phyloP scores from a whole-genome alignment of 73 alveolate species.

The Paramecium caudatum region DNA sequence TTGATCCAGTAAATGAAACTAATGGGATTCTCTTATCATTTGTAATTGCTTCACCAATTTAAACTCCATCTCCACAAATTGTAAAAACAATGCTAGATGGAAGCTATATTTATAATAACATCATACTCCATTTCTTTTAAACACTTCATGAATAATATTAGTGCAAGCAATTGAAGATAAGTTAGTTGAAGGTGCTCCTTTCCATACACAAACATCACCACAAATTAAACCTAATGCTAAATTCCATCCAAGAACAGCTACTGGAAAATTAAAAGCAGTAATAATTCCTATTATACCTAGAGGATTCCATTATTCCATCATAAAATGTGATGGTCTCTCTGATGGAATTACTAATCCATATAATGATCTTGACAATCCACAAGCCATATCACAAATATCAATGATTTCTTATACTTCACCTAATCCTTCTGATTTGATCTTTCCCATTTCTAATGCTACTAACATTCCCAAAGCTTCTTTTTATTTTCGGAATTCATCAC shows the following conservation, averaged over 20 bases:
- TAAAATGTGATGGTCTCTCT: conserved; percentile 93
- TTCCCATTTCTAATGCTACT: conserved; percentile 93
- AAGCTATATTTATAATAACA: conserved; percentile 65
- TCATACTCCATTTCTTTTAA: conserved; percentile 83
- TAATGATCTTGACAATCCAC: conserved; percentile 89
- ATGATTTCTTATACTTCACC: conserved; percentile 95
- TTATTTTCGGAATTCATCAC: conserved; percentile 90
- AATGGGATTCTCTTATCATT: conserved; percentile 87
- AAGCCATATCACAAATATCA: conserved; percentile 95
- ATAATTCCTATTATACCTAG: conserved; percentile 92
- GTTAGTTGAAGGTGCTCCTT: conserved; percentile 90
- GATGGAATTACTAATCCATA: conserved; percentile 91
- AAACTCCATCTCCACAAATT: conserved; percentile 86
- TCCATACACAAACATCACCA: conserved; percentile 91
- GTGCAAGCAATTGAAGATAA: conserved; percentile 86
- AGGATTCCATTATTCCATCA: conserved; percentile 96
- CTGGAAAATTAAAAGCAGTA: conserved; percentile 97
- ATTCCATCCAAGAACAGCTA: conserved; percentile 93
- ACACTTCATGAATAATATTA: conserved; percentile 84
- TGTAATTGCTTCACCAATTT: conserved; percentile 87
- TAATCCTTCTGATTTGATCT: conserved; percentile 90
- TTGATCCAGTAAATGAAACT: conserved; percentile 94
- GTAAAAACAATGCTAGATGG: conserved; percentile 77
- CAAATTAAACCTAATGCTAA: conserved; percentile 89
- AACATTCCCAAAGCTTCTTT: conserved; percentile 90